Percentiles rank a stretch among this genome's conserved stretches.
phyloP scores from a whole-genome alignment of 148 eudicot genomes.

The Nepenthes gracilis region DNA sequence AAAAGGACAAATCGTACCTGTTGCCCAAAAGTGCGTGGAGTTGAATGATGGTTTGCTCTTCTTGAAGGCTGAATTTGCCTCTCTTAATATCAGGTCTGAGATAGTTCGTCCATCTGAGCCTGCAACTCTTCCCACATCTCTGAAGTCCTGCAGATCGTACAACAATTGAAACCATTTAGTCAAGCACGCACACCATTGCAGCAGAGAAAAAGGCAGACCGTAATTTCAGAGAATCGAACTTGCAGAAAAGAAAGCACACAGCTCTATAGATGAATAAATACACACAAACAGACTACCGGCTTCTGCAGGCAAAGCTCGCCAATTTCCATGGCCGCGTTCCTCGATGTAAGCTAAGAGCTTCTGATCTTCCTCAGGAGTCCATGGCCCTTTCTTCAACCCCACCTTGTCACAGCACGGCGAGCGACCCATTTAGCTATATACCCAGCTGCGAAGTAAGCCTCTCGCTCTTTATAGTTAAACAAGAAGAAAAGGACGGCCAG shows the following conservation, averaged over 20 bases:
- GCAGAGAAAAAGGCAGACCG: neutral
- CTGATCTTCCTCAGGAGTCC: constrained; percentile 98
- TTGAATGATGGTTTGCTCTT: constrained; percentile 95
- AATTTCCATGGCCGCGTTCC: constrained; percentile 93
- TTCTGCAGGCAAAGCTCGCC: constrained; percentile 79
- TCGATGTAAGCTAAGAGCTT: constrained; percentile 83
- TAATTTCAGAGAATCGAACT: neutral
- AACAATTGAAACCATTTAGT: too few relatives aligned
- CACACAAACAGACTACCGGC: constrained; percentile 36
- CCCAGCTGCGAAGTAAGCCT: neutral
- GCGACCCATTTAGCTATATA: constrained; percentile 46
- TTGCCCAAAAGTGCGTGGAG: constrained; percentile 97
- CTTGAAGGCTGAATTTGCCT: constrained; percentile 82
- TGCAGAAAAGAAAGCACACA: neutral
- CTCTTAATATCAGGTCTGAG: constrained; percentile 93
- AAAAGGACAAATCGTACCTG: constrained; percentile 28
- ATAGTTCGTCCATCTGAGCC: constrained; percentile 90
- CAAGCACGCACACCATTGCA: too few relatives aligned
- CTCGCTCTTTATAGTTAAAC: neutral
- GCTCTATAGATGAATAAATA: constrained; percentile 1
- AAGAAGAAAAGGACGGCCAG: constrained; percentile 3
- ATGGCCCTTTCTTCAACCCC: constrained; percentile 91
- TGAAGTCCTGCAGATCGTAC: constrained; percentile 46
- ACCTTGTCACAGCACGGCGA: constrained; percentile 88
- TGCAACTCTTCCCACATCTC: constrained; percentile 93